Evolutionary conservation across 225 moss, liverwort and hornwort genomes (phyloP).

Genomic region (Pleurozium schreberi): DNA sequence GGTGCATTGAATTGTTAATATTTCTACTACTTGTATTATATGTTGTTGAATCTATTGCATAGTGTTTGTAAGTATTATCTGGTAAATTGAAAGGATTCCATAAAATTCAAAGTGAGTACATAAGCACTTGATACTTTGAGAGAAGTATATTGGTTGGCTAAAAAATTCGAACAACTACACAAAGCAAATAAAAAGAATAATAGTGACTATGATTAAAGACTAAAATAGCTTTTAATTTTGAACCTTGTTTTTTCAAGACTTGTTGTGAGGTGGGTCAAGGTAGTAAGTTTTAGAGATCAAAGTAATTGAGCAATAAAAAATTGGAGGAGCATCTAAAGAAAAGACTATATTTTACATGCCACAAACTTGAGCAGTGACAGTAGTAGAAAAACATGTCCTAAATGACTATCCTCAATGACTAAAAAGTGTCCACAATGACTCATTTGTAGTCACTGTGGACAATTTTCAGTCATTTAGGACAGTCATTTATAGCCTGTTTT

Average conservation of each 20-base stretch:
- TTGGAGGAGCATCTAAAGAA: background rate
- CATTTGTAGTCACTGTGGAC: too few species aligned
- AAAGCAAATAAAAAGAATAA: background rate
- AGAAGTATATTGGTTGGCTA: background rate
- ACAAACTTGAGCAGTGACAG: background rate
- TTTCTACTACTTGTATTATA: background rate
- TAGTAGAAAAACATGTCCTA: too few species aligned
- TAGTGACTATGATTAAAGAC: background rate
- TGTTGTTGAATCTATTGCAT: background rate
- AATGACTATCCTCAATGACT: too few species aligned
- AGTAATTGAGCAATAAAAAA: background rate
- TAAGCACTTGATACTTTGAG: background rate
- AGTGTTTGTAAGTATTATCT: background rate
- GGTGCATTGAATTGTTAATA: background rate
- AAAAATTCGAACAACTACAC: background rate
- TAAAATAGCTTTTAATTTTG: background rate
- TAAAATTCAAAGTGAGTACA: background rate
- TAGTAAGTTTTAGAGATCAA: background rate
- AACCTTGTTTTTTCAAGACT: background rate
- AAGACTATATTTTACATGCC: background rate
- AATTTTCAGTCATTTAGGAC: too few species aligned
- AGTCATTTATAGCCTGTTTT: too few species aligned
- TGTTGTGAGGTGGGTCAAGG: fast-evolving
- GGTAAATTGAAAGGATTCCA: background rate
- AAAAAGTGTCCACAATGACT: too few species aligned